phyloP scores from a whole-genome alignment of 441 rosid species.

The Arabidopsis hybrid region DNA sequence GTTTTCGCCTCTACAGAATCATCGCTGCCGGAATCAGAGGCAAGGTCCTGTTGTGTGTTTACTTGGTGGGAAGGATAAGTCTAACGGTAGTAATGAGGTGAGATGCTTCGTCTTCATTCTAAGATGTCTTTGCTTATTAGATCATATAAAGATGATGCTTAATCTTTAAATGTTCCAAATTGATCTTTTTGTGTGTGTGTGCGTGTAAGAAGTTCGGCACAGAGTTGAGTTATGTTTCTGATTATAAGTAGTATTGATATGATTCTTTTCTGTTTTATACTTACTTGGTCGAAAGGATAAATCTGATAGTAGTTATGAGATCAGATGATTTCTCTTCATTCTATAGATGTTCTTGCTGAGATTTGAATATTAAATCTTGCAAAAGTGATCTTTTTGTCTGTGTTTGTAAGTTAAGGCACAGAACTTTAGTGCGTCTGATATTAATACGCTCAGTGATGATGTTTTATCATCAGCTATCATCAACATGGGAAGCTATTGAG shows the following conservation, averaged over 20 bases:
- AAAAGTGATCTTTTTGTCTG: neutral
- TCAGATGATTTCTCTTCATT: slow-evolving; percentile 8
- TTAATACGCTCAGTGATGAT: neutral
- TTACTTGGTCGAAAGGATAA: slow-evolving; percentile 62
- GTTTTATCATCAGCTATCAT: slow-evolving; percentile 48
- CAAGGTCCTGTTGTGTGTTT: slow-evolving; percentile 49
- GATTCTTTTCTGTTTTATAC: slow-evolving; percentile 42
- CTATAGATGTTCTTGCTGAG: neutral
- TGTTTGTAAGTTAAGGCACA: neutral
- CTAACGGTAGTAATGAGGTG: slow-evolving; percentile 54
- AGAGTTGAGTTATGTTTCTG: slow-evolving; percentile 8
- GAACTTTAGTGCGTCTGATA: slow-evolving; percentile 5
- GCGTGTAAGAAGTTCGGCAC: neutral
- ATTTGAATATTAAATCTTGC: neutral
- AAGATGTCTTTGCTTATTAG: neutral
- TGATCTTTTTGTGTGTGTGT: neutral
- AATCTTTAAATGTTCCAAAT: neutral
- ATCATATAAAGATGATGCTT: neutral
- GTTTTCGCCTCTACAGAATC: slow-evolving; percentile 45
- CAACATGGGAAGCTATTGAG: slow-evolving; percentile 60
- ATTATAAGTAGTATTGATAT: neutral
- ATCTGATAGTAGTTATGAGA: slow-evolving; percentile 51
- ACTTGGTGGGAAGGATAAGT: slow-evolving; percentile 65
- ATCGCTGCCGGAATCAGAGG: slow-evolving; percentile 37
- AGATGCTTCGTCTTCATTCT: neutral